Conservation (phyloP, 2,329 filamentous ascomycete genomes). For the Fusarium albosuccineum region DNA sequence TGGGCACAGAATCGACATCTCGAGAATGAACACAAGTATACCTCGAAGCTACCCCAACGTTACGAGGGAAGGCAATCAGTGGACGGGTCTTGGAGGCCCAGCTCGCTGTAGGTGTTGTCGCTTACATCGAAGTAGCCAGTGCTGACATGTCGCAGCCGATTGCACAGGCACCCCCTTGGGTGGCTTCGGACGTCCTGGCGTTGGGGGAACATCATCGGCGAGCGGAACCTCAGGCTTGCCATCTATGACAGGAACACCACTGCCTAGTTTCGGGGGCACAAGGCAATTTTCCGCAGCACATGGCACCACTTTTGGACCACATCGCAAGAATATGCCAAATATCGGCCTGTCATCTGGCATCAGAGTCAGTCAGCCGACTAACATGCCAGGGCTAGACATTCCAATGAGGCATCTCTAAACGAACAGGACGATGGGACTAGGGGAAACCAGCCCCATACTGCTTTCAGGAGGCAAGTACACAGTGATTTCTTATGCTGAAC, state of each 20-base stretch:
- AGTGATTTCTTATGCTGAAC: neutral
- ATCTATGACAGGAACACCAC: constrained; percentile 19
- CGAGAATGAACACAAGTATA: constrained; percentile 30
- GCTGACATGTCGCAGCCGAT: constrained; percentile 32
- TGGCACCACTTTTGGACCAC: constrained; percentile 17
- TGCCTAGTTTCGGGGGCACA: constrained; percentile 15
- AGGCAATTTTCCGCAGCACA: neutral
- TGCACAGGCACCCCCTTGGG: constrained; percentile 15
- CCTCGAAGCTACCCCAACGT: constrained; percentile 25
- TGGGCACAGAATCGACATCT: constrained; percentile 33
- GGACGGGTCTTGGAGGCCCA: constrained; percentile 29
- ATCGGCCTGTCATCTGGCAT: constrained; percentile 50
- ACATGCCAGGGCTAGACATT: constrained; percentile 32
- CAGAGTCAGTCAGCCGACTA: constrained; percentile 46
- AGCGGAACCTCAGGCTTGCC: constrained; percentile 18
- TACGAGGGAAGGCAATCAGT: constrained; percentile 30
- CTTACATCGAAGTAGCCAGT: too few relatives aligned
- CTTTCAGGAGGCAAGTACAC: neutral
- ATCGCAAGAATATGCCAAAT: constrained; percentile 41
- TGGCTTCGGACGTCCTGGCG: constrained; percentile 21
- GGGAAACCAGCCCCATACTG: neutral
- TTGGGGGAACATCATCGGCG: constrained; percentile 17
- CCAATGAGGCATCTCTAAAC: constrained; percentile 26
- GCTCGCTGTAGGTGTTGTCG: constrained; percentile 27
- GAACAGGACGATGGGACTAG: too few relatives aligned